A percentile compares a stretch with the other conserved stretches of the same genome.
phyloP scores from a whole-genome alignment of 257 asterid genomes.

The Oldenlandia corymbosa region DNA sequence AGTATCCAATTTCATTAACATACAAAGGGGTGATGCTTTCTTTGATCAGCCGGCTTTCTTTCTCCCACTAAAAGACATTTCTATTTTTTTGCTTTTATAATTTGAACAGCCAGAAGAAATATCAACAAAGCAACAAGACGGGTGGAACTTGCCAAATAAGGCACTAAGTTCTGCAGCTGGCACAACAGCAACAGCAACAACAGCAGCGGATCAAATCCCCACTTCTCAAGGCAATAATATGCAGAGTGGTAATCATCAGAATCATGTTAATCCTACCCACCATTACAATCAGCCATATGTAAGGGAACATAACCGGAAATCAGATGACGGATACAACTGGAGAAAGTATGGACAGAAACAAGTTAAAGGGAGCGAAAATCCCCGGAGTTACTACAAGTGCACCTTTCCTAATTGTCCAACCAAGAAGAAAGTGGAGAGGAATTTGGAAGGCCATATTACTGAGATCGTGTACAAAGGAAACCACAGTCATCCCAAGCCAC shows the following conservation, averaged over 20 bases:
- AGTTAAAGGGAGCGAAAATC: conserved; percentile 84
- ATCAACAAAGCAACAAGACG: conserved; percentile 29
- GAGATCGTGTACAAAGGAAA: conserved; percentile 86
- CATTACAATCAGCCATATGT: conserved; percentile 41
- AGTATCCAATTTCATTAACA: too few relatives aligned
- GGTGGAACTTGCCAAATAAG: conserved; percentile 22
- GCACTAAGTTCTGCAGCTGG: too few relatives aligned
- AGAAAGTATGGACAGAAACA: conserved; percentile 83
- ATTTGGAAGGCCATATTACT: conserved; percentile 72
- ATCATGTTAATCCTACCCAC: conserved; percentile 5
- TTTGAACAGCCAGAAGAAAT: conserved; percentile 47
- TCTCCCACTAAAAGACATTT: too few relatives aligned
- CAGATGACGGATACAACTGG: conserved; percentile 91
- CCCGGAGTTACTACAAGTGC: conserved; percentile 83
- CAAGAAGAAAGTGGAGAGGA: conserved; percentile 82
- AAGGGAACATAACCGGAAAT: conserved; percentile 62
- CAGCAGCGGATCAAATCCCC: conserved; percentile 28
- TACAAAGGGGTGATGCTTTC: too few relatives aligned
- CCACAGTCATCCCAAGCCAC: conserved; percentile 92
- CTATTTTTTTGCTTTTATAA: not conserved
- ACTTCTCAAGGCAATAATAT: conserved; percentile 29
- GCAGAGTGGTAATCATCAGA: conserved; percentile 23
- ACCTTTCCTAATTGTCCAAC: conserved; percentile 75
- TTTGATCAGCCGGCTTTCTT: too few relatives aligned
- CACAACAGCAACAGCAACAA: conserved; percentile 18